Evolutionary conservation across 2,329 filamentous ascomycete species (phyloP), one percentile per base, ranked within the genome.

Genomic region (Dendryphion nanum): DNA sequence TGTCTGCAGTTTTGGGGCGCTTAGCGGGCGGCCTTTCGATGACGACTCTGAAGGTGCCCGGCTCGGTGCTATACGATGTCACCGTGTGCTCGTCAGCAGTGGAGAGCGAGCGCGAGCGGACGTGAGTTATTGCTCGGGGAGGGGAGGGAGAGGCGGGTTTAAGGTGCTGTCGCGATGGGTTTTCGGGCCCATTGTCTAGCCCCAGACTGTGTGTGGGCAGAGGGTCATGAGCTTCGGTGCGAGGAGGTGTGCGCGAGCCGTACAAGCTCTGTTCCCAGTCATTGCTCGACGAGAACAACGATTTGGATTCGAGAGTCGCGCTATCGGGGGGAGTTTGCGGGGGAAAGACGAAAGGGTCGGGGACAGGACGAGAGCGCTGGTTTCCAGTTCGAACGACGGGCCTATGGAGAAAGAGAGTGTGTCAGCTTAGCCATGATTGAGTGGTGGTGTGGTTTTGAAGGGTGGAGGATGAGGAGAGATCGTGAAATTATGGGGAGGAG

Each of bases 41-140:
- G 44, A 91, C 77, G 24, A 94, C 82, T 60, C 85, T 89, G 65
- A 93, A 83, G 40, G 81, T 85, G 21, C 83, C 85, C 3, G 75
- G 74, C 42, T 85, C 82, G 15, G 74, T 72, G 50, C 74, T 75
- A 45, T 72, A 73, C 36, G 69, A 57, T 30, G 51, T 49, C 29
- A 53, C 48, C 18, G 69, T 66, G 42, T 77, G 74, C 48, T 89
- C 86, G 33, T 83, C 84, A 38, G 85, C 70, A 5, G 85, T 90
- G 21, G 86, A 89, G 57, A 89, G 86, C 1, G 89, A 94, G 52
- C 84, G 73, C 15, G 86, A 81, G 48, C 85, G 81, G 19, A 48
- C 43, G 51, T 66, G 63, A 10, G 52, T 44, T 23, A 44, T 42
- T 13, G 56, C 45, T 17, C 55, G 51, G 20, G 51, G 31, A 36